These are phyloP conservation scores for Metarhizium sp. DNA, from an alignment of 2,329 filamentous ascomycete genomes.

Conservation along the genomic window DNA sequence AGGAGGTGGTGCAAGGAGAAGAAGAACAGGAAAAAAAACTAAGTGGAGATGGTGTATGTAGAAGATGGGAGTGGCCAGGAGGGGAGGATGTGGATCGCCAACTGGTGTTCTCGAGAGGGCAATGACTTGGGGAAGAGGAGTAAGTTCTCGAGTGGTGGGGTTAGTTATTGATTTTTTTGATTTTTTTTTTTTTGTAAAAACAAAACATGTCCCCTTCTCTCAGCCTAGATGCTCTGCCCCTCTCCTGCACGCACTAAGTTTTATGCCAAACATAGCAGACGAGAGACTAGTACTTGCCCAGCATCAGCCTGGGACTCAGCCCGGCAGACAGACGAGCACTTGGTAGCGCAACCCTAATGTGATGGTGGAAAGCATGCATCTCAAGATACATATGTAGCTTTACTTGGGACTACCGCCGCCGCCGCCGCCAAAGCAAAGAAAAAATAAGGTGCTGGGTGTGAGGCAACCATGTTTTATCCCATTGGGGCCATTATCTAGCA, in stretches of 20 bases:
- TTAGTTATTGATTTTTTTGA: neutral
- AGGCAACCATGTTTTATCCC: neutral
- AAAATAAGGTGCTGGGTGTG: neutral
- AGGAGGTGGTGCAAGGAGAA: constrained; percentile 8
- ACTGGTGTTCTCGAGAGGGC: neutral
- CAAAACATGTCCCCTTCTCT: too few relatives aligned
- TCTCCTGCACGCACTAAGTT: too few relatives aligned
- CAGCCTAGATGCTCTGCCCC: too few relatives aligned
- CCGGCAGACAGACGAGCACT: too few relatives aligned
- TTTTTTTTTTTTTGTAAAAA: neutral
- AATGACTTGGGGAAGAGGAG: neutral
- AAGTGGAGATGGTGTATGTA: neutral
- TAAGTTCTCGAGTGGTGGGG: neutral
- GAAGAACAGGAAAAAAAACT: neutral
- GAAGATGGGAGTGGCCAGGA: constrained; percentile 1
- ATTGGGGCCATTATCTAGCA: neutral
- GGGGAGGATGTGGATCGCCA: neutral
- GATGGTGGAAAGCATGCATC: too few relatives aligned
- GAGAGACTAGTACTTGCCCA: too few relatives aligned
- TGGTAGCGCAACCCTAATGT: too few relatives aligned
- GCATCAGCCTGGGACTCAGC: too few relatives aligned
- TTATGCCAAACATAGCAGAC: too few relatives aligned
- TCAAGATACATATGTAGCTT: too few relatives aligned
- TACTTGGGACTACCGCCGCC: too few relatives aligned
- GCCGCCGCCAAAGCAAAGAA: too few relatives aligned